phyloP scores from a whole-genome alignment of 73 alveolate species.

The Paramecium sonneborni region DNA sequence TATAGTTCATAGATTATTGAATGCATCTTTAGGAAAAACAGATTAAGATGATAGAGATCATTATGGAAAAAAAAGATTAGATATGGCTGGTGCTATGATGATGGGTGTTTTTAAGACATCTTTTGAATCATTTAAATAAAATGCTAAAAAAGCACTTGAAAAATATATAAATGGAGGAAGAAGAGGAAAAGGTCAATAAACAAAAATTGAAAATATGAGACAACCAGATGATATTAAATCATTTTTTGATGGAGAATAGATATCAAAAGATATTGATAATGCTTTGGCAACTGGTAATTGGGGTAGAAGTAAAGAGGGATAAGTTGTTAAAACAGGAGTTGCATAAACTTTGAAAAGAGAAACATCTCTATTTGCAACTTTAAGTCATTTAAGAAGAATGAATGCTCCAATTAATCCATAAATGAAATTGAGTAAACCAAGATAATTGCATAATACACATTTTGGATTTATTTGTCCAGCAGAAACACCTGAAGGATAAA shows the following conservation, averaged over 20 bases:
- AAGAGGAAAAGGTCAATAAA: neutral
- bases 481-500: constrained; percentile 99
- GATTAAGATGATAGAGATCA: constrained; percentile 99
- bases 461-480: constrained; percentile 99
- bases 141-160: constrained; percentile 83
- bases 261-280: constrained; percentile 90
- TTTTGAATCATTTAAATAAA: constrained; percentile 84
- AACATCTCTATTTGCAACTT: constrained; percentile 94
- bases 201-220: constrained; percentile 35
- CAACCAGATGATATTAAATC: constrained; percentile 19
- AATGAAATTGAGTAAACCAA: constrained; percentile 99
- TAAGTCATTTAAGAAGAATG: constrained; percentile 98
- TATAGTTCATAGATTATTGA: constrained; percentile 86
- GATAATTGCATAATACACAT: constrained; percentile 99
- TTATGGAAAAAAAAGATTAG: constrained; percentile 99
- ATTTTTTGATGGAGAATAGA: constrained; percentile 73
- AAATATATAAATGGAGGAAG: constrained; percentile 77
- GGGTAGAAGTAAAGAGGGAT: constrained; percentile 93
- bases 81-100: constrained; percentile 98
- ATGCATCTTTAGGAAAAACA: constrained; percentile 97
- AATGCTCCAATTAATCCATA: constrained; percentile 92
- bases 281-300: constrained; percentile 99
- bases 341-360: constrained; percentile 98
- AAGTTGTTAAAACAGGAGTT: constrained; percentile 97
- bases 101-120: constrained; percentile 92